Evolutionary conservation across 495 filamentous ascomycete genomes (phyloP).

Genomic region (Achaetomiella virescens): DNA sequence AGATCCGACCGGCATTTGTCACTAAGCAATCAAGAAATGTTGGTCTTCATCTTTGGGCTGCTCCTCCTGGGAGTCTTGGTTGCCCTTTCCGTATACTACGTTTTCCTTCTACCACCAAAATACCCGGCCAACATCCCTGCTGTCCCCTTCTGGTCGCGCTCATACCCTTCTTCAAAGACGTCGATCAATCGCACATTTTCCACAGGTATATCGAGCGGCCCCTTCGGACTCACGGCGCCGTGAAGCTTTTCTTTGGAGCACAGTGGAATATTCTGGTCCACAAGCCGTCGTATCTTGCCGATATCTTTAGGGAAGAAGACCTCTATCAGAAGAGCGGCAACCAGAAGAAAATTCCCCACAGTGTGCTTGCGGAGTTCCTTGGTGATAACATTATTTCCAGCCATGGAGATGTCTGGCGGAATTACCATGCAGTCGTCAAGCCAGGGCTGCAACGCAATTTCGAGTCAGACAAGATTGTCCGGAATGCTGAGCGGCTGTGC

Average conservation of each 20-base stretch:
- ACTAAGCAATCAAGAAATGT: background rate
- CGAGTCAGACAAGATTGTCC: conserved; percentile 1
- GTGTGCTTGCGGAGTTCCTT: conserved; percentile 34
- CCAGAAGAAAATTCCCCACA: conserved; percentile 43
- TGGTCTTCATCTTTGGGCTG: conserved; percentile 1
- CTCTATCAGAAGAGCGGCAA: conserved; percentile 41
- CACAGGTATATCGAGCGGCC: conserved; percentile 26
- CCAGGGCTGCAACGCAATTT: conserved; percentile 14
- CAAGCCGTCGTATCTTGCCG: conserved; percentile 34
- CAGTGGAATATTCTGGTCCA: conserved; percentile 19
- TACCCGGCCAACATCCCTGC: conserved; percentile 24
- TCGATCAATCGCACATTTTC: conserved; percentile 30
- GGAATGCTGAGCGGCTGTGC: conserved; percentile 8
- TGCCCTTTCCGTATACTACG: conserved; percentile 1
- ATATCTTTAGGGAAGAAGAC: conserved; percentile 45
- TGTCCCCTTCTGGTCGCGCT: conserved; percentile 27
- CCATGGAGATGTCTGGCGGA: conserved; percentile 12
- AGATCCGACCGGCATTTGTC: too few relatives aligned
- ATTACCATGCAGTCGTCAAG: conserved; percentile 12
- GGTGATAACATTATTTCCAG: conserved; percentile 20
- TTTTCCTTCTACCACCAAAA: conserved; percentile 12
- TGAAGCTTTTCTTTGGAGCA: conserved; percentile 34
- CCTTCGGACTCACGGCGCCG: conserved; percentile 35
- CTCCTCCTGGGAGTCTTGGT: conserved; percentile 2
- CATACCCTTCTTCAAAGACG: conserved; percentile 25